Evolutionary conservation across 257 asterid species (phyloP), one percentile per base, ranked within the genome.

Genomic region (Salvia hispanica): DNA sequence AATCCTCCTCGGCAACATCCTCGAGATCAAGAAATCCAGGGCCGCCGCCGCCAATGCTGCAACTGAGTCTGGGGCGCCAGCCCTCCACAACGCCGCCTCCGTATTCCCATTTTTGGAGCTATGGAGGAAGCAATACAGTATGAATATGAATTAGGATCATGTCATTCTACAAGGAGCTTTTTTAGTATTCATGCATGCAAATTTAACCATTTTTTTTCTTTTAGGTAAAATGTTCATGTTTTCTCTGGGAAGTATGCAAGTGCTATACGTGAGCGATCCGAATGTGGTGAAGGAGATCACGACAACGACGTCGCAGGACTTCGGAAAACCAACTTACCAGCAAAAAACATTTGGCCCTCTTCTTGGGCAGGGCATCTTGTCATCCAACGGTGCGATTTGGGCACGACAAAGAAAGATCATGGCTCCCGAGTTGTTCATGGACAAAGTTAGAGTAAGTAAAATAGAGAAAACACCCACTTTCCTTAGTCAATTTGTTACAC

Each of bases 71-170:
- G n/a, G n/a, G n/a, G 25, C 74, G 5, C 7, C 42, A 7, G 18
- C 64, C 2, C 14, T 70, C 31, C 90, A 86, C 72, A 14, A 82
- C 66, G 54, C 78, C n/a, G 75, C 75, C 6, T 43, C 84, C 40
- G 81, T 86, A 48, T 80, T 82, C 43, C 79, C 85, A 28, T 80
- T 84, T 44, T 61, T 79, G 8, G 79, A 78, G 73, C 72, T 74
- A 46, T 86, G 94, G 90, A 69, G 73, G 51, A 76, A 80, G 46
- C 64, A 75, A 78, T 86, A 82, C n/a, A 90, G 90, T 36, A 34
- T 34, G 37, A 36, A n/a, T n/a, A n/a, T n/a, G n/a, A n/a, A n/a
- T n/a, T n/a, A 3, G 7, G 1, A 36, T 2, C 37, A 34, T 2
- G n/a, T n/a, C n/a, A n/a, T n/a, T 36, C 6, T 5, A 2, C 4